Evolutionary conservation across 2,329 filamentous ascomycete species (phyloP).

Genomic region (Aspergillus jensenii): DNA sequence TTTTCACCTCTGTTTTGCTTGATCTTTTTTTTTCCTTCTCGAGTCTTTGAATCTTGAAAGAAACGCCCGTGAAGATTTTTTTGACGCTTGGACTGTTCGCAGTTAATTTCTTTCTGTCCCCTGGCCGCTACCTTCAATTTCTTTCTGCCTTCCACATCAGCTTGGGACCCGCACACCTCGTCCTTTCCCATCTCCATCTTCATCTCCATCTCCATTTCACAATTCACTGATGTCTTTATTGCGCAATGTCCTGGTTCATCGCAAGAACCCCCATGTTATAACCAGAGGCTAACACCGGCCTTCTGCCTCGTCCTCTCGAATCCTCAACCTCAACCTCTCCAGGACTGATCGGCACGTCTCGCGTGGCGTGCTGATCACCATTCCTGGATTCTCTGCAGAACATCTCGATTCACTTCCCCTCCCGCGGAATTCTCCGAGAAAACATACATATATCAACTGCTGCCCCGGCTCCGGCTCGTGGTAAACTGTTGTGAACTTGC

Average conservation of each 20-base stretch:
- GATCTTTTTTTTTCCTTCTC: not conserved
- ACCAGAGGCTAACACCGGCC: conserved; percentile 7
- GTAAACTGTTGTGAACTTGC: too few relatives aligned
- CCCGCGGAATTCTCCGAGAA: conserved; percentile 2
- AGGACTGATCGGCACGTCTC: conserved; percentile 6
- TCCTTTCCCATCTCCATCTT: not conserved
- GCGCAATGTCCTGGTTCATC: not conserved
- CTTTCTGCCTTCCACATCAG: not conserved
- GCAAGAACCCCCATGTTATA: not conserved
- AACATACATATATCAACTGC: conserved; percentile 6
- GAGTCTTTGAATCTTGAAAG: not conserved
- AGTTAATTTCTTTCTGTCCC: too few relatives aligned
- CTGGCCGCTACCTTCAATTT: not conserved
- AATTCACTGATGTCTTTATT: not conserved
- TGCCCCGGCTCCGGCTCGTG: not conserved
- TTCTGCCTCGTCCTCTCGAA: not conserved
- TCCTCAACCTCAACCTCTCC: not conserved
- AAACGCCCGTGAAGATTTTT: not conserved
- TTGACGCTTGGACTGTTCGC: not conserved
- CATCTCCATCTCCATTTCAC: not conserved
- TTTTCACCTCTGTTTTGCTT: not conserved
- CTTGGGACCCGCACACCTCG: not conserved
- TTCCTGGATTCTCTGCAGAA: conserved; percentile 6
- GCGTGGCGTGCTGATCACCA: conserved; percentile 11
- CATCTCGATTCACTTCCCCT: not conserved